Base-by-base conservation (phyloP, 495 filamentous ascomycete species). In the Neurospora discreta region DNA sequence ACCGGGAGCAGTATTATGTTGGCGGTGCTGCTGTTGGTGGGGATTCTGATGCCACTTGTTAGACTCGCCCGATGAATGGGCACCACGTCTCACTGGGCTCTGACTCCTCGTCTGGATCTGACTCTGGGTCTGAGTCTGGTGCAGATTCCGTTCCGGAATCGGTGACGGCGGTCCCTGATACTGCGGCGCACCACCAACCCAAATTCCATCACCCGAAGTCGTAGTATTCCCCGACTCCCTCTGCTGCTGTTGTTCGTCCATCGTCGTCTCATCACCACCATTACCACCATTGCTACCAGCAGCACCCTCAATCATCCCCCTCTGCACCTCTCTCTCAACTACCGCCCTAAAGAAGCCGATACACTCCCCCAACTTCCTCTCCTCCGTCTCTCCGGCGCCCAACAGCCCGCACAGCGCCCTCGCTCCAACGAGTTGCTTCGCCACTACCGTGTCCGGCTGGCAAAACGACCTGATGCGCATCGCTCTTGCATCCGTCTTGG, bases 401-500 rank as follows among this genome's bases (percentile, higher is more conserved):
- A 85, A 72, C 10, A 83, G 33, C 38, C 80, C 79, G 38, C 82
- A 71, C n/a, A 86, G 70, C 1, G 73, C 71, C 77, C 81, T 79
- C 1, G 81, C 44, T 58, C 84, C 83, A 9, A 82, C 65, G 8
- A 86, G 73, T 69, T 83, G 82, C 76, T 84, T 86, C 0, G 82
- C 81, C 38, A 86, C 77, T n/a, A 84, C 81, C 1, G 81, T 76
- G 70, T 86, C 83, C 3, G 83, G 83, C 65, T 85, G 81, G 75
- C 83, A 85, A 69, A 78, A 82, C 0, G 83, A 84, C 38, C 81
- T 78, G 36, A 84, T 58, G 4, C 80, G 75, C 78, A 86, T 77
- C 5, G 43, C 74, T 9, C 83, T 77, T 3, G 83, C 81, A 70
- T 84, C 78, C 5, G 74, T 74, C 68, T 80, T 81, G 78, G 82